Evolutionary conservation across 2,329 filamentous ascomycete species (phyloP).

Genomic region (Neonectria ditissima): DNA sequence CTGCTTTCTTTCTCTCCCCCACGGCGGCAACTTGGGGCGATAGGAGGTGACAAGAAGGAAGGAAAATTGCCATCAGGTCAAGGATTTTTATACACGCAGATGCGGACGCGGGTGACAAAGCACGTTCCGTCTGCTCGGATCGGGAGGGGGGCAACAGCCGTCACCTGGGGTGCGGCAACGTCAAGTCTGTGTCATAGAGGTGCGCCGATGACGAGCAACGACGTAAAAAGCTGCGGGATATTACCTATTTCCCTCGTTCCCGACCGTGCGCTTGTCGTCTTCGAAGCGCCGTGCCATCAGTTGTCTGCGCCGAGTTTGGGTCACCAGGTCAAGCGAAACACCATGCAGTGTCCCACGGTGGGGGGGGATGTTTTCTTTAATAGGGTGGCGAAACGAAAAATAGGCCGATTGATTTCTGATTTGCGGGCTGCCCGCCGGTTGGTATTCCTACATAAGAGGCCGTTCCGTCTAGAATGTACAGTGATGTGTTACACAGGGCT

Average conservation of each 20-base stretch:
- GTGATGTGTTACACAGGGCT: constrained; percentile 38
- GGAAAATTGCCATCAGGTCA: not conserved
- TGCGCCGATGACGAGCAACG: not conserved
- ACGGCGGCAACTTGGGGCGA: too few species aligned
- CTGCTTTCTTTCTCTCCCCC: too few species aligned
- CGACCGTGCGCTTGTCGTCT: not conserved
- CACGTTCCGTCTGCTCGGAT: not conserved
- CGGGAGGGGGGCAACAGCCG: too few species aligned
- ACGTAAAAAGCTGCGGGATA: not conserved
- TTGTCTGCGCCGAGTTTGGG: too few species aligned
- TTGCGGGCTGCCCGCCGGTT: constrained; percentile 13
- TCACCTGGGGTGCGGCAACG: too few species aligned
- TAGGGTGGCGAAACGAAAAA: not conserved
- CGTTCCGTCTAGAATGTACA: constrained; percentile 46
- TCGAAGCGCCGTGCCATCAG: too few species aligned
- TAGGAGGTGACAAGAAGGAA: not conserved
- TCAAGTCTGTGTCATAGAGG: not conserved
- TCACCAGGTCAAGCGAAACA: not conserved
- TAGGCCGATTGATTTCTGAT: constrained; percentile 5
- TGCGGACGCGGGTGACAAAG: not conserved
- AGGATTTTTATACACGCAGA: not conserved
- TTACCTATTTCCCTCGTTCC: not conserved
- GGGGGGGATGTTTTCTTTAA: too few species aligned
- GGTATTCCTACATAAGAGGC: constrained; percentile 38
- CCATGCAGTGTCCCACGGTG: too few species aligned